Evolutionary conservation across 371 early-diverging fungal genomes (phyloP), one percentile per base, ranked within the genome.

Genomic region (Capillidium rhysosporum): DNA sequence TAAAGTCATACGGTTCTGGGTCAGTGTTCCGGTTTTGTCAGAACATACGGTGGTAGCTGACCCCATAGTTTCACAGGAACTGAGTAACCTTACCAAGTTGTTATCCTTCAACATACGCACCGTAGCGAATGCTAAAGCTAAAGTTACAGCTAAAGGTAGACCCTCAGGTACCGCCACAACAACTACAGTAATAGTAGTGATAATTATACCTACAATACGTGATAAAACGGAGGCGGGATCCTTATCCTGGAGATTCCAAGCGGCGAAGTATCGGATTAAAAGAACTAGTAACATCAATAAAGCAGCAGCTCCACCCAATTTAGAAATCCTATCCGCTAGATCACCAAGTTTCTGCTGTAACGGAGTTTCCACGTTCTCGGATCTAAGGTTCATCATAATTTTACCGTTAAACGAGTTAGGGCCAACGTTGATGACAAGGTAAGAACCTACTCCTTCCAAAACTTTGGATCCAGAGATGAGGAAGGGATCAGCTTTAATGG

Each of bases 41-140:
- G 84, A 82, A 62, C 91, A 90, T 34, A 93, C 73, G 5, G 85
- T 85, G 5, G 91, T 91, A 0, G 91, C 90, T 59, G 80, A 83
- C 4, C 90, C 89, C 91, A 91, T 91, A 30, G 87, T 89, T 66
- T 93, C 94, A 61, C 94, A 92, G 5, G 94, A 84, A 31, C 81
- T 73, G 23, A 93, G 65, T 18, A 85, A 75, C 21, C 92, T 76
- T 7, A 93, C 93, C 26, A 93, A 65, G 61, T 88, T 90, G 60
- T 89, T 88, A 60, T 93, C 90, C 57, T 81, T 80, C 46, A 85
- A 64, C 94, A 86, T 93, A 8, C 76, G 68, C n/a, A 73, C 77
- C n/a, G 82, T 80, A 10, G 81, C 83, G 63, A 72, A 82, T 1
- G 83, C 83, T 18, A 84, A 63, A 29, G 85, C 81, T 21, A 84